phyloP scores from a whole-genome alignment of 2,329 filamentous ascomycete genomes.

The Colletotrichum viniferum region DNA sequence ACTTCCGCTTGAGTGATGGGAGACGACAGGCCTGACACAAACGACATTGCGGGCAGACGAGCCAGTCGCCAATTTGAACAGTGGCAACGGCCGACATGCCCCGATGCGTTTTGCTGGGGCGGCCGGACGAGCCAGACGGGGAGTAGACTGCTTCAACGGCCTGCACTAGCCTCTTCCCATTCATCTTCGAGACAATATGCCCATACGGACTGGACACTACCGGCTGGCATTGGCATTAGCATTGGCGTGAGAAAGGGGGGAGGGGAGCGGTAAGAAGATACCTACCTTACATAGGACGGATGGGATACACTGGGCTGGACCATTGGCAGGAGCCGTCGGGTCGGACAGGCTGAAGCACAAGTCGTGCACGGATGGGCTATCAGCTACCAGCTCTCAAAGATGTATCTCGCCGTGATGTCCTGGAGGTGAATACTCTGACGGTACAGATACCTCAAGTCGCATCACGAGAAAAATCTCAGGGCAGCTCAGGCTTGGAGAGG shows the following conservation, averaged over 20 bases:
- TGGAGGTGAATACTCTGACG: not conserved
- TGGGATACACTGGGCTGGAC: not conserved
- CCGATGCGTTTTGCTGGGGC: not conserved
- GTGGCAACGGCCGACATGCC: conserved; percentile 4
- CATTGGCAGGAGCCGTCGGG: not conserved
- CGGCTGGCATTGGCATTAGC: not conserved
- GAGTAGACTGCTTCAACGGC: conserved; percentile 8
- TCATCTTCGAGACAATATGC: not conserved
- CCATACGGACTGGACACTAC: not conserved
- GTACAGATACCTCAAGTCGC: not conserved
- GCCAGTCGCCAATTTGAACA: not conserved
- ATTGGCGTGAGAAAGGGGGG: not conserved
- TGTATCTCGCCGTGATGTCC: not conserved
- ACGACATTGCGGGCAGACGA: not conserved
- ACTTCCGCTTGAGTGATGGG: not conserved
- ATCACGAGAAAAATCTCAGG: not conserved
- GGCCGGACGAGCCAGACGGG: conserved; percentile 1
- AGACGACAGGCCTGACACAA: not conserved
- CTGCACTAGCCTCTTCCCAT: not conserved
- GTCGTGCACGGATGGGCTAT: not conserved
- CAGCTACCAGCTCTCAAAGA: not conserved
- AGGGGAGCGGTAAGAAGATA: not conserved
- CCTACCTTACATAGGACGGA: not conserved
- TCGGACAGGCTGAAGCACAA: not conserved
- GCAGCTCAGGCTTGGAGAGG: not conserved